Conservation (phyloP, 177 flowering plant genomes). For the Telopea speciosissima region DNA sequence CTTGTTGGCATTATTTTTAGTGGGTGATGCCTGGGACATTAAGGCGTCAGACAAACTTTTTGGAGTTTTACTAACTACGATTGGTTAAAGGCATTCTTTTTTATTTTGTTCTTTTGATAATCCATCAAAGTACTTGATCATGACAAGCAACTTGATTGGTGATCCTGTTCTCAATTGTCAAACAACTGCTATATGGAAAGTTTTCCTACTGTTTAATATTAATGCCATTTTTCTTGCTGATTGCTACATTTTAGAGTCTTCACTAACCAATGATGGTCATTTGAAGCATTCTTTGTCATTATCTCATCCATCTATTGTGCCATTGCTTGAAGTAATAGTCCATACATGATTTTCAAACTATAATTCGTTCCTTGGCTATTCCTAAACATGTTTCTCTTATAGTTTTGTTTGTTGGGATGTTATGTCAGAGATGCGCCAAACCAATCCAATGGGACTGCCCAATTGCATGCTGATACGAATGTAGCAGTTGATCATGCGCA, state of each 20-base stretch:
- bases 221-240: not conserved
- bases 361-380: too few relatives aligned
- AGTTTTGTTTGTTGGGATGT: not conserved
- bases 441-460: conserved; percentile 15
- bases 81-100: not conserved
- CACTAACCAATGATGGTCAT: too few relatives aligned
- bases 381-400: too few relatives aligned
- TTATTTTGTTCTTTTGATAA: not conserved
- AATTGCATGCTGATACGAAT: not conserved
- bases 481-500: not conserved
- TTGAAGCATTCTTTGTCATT: too few relatives aligned
- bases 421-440: conserved; percentile 21
- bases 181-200: not conserved
- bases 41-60: not conserved
- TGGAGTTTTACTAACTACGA: not conserved
- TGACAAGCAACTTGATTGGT: not conserved
- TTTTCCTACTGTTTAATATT: not conserved
- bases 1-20: not conserved
- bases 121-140: not conserved
- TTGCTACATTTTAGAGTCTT: not conserved
- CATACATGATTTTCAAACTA: too few relatives aligned
- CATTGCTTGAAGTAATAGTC: too few relatives aligned
- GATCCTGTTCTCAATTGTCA: not conserved
- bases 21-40: not conserved
- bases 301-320: too few relatives aligned